Evolutionary conservation across 2,329 filamentous ascomycete genomes (phyloP), one percentile per base, ranked within the genome.

Genomic region (Ophiostoma fasciatum): DNA sequence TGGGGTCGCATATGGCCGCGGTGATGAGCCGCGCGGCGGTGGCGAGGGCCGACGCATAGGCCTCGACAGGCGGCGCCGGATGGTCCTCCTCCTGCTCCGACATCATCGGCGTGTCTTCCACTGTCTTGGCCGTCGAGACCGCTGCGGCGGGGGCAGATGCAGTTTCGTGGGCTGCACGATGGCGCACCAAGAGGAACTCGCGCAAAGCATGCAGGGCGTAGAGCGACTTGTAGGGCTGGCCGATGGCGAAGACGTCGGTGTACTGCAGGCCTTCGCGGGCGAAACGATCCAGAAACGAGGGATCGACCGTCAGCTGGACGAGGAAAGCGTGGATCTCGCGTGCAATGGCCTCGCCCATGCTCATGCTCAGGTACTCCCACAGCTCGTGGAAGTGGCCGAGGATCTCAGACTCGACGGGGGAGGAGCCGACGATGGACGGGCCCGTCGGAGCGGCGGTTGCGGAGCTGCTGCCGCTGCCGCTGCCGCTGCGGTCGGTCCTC

Each of bases 361-460:
- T n/a, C 58, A 87, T 70, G 44, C 75, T 74, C 36, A 96, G 64
- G 48, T 88, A 80, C 29, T 74, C 70, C 66, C 90, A 94, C 18
- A 98, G 59, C 42, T 88, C 76, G 36, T 82, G 70, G 49, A 94
- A 93, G 53, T 92, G 82, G 39, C 75, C 68, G 46, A 90, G 61
- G 17, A 96, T 76, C 47, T 88, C 82, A 11, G 72, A 66, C 51
- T 96, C 84, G 3, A 96, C 67, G 25, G 60, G 68, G 43, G 61
- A 75, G 31, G 61, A 69, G 33, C 60, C 72, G 35, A 57, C 65
- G 42, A 61, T 63, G n/a, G n/a, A n/a, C n/a, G n/a, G n/a, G n/a
- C n/a, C n/a, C n/a, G n/a, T n/a, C n/a, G n/a, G n/a, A n/a, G n/a
- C n/a, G n/a, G n/a, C n/a, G n/a, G n/a, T n/a, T n/a, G n/a, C n/a